phyloP scores from a whole-genome alignment of 352 stramenopile species.

The Pelagophyceae sp. region DNA sequence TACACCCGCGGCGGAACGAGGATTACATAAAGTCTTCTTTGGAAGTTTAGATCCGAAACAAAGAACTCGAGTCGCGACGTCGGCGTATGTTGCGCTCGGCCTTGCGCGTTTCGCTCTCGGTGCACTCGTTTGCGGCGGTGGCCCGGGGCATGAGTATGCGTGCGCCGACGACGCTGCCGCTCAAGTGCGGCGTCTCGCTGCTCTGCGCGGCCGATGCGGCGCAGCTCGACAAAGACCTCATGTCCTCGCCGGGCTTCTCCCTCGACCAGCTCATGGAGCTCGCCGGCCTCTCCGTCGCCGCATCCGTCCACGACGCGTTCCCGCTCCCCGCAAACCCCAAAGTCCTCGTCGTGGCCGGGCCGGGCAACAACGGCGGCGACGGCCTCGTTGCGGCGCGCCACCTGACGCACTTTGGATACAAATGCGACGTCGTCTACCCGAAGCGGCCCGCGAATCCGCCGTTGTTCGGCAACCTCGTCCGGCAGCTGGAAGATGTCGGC shows the following conservation, averaged over 20 bases:
- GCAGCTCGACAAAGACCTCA: constrained; percentile 73
- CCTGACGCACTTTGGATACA: constrained; percentile 91
- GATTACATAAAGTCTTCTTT: too few relatives aligned
- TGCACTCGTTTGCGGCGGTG: too few relatives aligned
- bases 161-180: too few relatives aligned
- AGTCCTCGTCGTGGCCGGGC: constrained; percentile 85
- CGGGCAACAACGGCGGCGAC: constrained; percentile 98
- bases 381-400: constrained; percentile 94
- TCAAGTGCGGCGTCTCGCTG: neutral
- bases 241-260: constrained; percentile 72
- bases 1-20: too few relatives aligned
- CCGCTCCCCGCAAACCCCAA: constrained; percentile 33
- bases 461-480: constrained; percentile 47
- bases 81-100: too few relatives aligned
- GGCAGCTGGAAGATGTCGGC: constrained; percentile 40
- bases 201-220: neutral
- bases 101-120: too few relatives aligned
- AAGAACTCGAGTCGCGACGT: too few relatives aligned
- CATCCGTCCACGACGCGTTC: constrained; percentile 67
- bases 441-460: constrained; percentile 47
- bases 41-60: too few relatives aligned
- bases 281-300: constrained; percentile 85
- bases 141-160: too few relatives aligned
- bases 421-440: constrained; percentile 83
- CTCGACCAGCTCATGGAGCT: constrained; percentile 98